These are phyloP conservation scores for Moringa oleifera DNA, from an alignment of 345 rosid genomes.

Conservation along the genomic window DNA sequence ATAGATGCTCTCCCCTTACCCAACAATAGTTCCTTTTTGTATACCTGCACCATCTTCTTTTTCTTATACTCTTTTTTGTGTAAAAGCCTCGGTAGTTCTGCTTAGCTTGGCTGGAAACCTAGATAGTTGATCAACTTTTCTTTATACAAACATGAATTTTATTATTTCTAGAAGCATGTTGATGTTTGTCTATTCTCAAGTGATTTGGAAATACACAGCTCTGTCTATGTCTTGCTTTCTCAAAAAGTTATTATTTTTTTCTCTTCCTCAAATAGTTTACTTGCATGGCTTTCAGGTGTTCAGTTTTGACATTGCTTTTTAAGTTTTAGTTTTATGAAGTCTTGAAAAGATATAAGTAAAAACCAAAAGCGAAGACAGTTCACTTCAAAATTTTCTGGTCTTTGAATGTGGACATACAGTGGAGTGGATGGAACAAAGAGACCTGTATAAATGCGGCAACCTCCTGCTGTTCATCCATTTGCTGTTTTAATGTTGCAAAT, in stretches of 20 bases:
- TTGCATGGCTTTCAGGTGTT: too few relatives aligned
- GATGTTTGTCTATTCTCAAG: background rate
- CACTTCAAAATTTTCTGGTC: too few relatives aligned
- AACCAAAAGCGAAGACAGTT: too few relatives aligned
- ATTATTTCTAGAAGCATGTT: background rate
- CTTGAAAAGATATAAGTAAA: too few relatives aligned
- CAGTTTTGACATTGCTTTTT: too few relatives aligned
- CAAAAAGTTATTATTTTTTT: background rate
- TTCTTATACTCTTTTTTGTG: background rate
- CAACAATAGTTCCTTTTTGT: too few relatives aligned
- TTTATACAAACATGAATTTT: background rate
- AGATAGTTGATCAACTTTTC: background rate
- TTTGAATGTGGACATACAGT: too few relatives aligned
- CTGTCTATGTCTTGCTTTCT: background rate
- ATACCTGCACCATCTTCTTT: background rate
- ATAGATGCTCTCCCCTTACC: background rate
- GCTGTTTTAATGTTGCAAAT: too few relatives aligned
- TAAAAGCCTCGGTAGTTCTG: background rate
- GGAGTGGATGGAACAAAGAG: too few relatives aligned
- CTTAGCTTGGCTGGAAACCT: background rate
- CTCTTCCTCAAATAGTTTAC: background rate
- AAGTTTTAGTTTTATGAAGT: too few relatives aligned
- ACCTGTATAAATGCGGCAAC: too few relatives aligned
- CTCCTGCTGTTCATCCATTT: too few relatives aligned
- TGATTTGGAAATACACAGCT: background rate